These are phyloP conservation scores for Chlorella variabilis DNA, from an alignment of 163 green algal species.

Conservation along the genomic window DNA sequence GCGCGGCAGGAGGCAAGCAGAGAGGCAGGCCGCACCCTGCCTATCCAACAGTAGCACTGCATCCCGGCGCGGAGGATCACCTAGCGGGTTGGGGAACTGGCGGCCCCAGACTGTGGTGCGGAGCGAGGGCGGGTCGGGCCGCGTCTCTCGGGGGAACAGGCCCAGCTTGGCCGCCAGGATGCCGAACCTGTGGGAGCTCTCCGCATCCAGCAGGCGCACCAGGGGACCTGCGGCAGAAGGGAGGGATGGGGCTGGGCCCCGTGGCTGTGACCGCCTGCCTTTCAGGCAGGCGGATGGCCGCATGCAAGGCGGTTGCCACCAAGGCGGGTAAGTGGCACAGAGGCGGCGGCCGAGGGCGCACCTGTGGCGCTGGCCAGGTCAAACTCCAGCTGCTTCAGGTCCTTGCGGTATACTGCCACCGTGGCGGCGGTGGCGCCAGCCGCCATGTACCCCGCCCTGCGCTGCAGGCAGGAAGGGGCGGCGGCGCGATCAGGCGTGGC, in stretches of 20 bases:
- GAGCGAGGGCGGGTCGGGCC: conserved; percentile 74
- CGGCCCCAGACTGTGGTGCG: conserved; percentile 79
- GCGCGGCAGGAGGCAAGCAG: too few species aligned
- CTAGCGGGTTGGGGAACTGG: conserved; percentile 92
- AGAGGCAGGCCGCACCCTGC: not conserved
- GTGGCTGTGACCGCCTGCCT: too few species aligned
- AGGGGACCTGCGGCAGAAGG: conserved; percentile 49
- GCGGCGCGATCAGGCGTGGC: too few species aligned
- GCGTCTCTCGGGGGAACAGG: conserved; percentile 78
- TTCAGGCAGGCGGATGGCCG: not conserved
- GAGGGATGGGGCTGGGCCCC: not conserved
- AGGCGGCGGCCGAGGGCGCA: not conserved
- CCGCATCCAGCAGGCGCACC: conserved; percentile 80
- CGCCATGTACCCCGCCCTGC: conserved; percentile 4
- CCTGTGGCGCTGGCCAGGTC: conserved; percentile 43
- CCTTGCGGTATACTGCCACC: conserved; percentile 46
- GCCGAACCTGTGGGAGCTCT: conserved; percentile 79
- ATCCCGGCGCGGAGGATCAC: conserved; percentile 42
- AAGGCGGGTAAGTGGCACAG: not conserved
- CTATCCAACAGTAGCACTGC: too few species aligned
- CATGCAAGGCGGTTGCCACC: not conserved
- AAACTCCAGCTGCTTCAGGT: conserved; percentile 64
- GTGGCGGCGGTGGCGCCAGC: conserved; percentile 10
- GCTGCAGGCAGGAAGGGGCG: too few species aligned
- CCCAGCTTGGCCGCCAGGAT: conserved; percentile 72